Conservation (phyloP, 2,329 filamentous ascomycete genomes). For the Neofusicoccum ribis region DNA sequence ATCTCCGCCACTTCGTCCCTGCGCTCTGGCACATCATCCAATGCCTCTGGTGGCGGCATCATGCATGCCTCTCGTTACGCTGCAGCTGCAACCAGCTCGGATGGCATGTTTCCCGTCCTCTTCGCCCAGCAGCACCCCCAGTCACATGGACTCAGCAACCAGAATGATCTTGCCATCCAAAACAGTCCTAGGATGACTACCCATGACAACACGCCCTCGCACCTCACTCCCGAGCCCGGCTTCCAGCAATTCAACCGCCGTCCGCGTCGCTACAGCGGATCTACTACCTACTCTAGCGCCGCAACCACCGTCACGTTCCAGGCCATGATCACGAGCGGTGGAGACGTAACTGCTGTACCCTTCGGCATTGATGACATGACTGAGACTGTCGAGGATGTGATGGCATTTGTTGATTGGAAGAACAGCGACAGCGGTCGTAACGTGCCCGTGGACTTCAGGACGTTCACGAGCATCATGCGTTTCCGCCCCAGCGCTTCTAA, state of each 20-base stretch:
- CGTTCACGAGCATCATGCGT: slow-evolving; percentile 4
- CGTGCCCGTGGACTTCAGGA: not conserved
- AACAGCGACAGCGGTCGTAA: not conserved
- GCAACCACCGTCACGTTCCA: not conserved
- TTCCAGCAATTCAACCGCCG: not conserved
- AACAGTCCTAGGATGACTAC: not conserved
- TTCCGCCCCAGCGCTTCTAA: not conserved
- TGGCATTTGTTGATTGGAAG: slow-evolving; percentile 10
- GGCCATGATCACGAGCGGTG: not conserved
- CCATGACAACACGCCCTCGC: not conserved
- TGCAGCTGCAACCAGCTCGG: too few species aligned
- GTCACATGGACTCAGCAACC: not conserved
- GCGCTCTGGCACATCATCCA: not conserved
- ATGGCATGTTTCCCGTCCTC: not conserved
- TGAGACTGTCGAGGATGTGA: not conserved
- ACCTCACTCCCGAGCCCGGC: not conserved
- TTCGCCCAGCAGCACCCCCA: not conserved
- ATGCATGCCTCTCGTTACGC: not conserved
- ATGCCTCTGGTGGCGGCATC: not conserved
- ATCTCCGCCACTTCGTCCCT: not conserved
- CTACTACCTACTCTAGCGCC: not conserved
- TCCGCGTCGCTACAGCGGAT: not conserved
- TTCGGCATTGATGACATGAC: slow-evolving; percentile 1
- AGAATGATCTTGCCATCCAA: not conserved
- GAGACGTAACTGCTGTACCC: not conserved